Evolutionary conservation across 2,329 filamentous ascomycete species (phyloP), one percentile per base, ranked within the genome.

Genomic region (Claviceps citrina): DNA sequence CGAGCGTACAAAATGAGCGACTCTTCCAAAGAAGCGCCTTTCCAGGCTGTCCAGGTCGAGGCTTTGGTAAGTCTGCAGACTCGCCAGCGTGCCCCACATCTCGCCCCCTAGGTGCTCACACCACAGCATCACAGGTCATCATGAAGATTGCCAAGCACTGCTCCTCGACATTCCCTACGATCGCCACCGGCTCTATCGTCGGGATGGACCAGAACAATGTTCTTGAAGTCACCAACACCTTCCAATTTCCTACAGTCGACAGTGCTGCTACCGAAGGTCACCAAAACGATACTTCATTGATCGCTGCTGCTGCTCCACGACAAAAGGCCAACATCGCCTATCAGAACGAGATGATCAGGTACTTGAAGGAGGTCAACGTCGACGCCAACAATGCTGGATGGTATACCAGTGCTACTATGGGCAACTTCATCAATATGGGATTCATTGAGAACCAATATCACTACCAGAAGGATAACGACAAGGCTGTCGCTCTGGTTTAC

Each of bases 111-210:
- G 50, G 44, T 46, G 44, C 42, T 36, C 35, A 43, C 31, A 24
- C 18, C 13, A n/a, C 26, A 37, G 32, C 25, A 31, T 31, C 4
- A 39, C 51, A 91, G 84, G 84, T 93, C 56, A 84, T 93, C 52
- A 89, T 95, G 82, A 94, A 95, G 71, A 87, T 96, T 61, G 87
- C 93, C 64, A 95, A 93, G 67, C 87, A 95, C 70, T 85, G 84
- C 67, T 81, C 85, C 43, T 76, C 83, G 54, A 73, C 75, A 40
- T 95, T 94, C 67, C 89, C 89, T 36, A 89, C 85, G 39, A 79
- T 79, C 42, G 85, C 86, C 42, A 95, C 87, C 41, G 89, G 89
- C 46, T 84, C 82, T 46, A 75, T 95, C 46, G 86, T 95, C 44
- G 91, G 91, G 53, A 87, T 96, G 84, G 89, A 96, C 63, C 75